These are phyloP conservation scores for Aurantiochytrium sp. DNA, from an alignment of 108 stramenopile species.

Conservation along the genomic window DNA sequence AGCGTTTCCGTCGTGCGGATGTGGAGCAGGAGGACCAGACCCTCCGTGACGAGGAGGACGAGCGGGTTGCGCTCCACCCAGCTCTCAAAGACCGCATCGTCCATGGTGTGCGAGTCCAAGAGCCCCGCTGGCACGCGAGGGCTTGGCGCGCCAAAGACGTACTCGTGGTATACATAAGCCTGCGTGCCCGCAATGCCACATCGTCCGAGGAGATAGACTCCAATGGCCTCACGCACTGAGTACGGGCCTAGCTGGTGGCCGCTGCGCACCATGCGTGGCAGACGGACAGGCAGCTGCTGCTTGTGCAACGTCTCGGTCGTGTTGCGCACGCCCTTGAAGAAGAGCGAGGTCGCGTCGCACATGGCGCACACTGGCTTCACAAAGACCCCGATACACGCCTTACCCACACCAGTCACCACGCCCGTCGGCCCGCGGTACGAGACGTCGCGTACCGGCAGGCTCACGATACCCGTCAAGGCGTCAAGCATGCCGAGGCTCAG, in stretches of 20 bases:
- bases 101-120: background rate
- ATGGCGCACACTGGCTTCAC: constrained; percentile 23
- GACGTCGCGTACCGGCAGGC: background rate
- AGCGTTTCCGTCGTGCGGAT: background rate
- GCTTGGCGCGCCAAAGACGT: background rate
- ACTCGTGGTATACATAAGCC: background rate
- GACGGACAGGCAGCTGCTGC: background rate
- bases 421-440: background rate
- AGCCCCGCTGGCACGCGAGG: background rate
- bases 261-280: background rate
- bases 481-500: background rate
- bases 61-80: background rate
- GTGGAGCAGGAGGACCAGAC: background rate
- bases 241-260: background rate
- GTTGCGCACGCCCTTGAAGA: constrained; percentile 16
- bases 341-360: background rate
- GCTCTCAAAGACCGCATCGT: background rate
- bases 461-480: background rate
- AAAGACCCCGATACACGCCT: background rate
- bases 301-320: background rate
- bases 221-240: constrained; percentile 5
- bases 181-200: background rate
- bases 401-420: background rate
- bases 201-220: background rate
- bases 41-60: background rate